These are phyloP conservation scores for Lyophyllum shimeji DNA, from an alignment of 768 basidiomycete species.

Conservation along the genomic window DNA sequence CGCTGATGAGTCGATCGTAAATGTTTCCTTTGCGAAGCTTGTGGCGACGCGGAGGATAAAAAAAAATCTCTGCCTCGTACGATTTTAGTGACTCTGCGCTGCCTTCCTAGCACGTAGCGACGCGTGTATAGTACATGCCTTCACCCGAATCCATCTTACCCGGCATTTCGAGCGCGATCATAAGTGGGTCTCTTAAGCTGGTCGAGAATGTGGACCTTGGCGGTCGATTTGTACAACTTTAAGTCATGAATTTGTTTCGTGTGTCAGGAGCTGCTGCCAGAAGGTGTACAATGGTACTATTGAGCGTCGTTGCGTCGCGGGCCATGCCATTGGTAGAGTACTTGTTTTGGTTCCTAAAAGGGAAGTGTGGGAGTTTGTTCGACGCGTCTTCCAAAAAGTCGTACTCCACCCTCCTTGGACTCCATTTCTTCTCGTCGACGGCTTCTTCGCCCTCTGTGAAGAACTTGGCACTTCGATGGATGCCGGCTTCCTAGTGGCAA, in stretches of 20 bases:
- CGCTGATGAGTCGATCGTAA: not conserved
- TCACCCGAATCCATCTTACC: not conserved
- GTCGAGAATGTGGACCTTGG: not conserved
- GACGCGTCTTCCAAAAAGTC: conserved; percentile 9
- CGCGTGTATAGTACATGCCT: not conserved
- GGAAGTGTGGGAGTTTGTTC: conserved; percentile 14
- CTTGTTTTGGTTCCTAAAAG: conserved; percentile 7
- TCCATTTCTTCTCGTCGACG: not conserved
- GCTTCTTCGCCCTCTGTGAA: not conserved
- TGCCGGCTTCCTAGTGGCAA: conserved; percentile 47
- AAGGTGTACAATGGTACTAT: no score
- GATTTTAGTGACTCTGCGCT: no score
- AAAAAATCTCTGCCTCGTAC: not conserved
- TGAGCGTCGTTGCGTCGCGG: no score
- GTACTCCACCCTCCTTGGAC: not conserved
- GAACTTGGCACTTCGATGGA: conserved; percentile 24
- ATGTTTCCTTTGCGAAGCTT: not conserved
- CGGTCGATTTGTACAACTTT: not conserved
- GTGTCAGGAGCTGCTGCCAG: no score
- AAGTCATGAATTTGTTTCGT: not conserved
- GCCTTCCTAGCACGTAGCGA: not conserved
- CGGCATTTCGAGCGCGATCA: not conserved
- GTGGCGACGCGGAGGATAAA: not conserved
- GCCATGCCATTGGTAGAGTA: not conserved
- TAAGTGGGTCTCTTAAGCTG: not conserved